Conservation (phyloP, 2,329 filamentous ascomycete genomes). For the Didymella keratinophila region DNA sequence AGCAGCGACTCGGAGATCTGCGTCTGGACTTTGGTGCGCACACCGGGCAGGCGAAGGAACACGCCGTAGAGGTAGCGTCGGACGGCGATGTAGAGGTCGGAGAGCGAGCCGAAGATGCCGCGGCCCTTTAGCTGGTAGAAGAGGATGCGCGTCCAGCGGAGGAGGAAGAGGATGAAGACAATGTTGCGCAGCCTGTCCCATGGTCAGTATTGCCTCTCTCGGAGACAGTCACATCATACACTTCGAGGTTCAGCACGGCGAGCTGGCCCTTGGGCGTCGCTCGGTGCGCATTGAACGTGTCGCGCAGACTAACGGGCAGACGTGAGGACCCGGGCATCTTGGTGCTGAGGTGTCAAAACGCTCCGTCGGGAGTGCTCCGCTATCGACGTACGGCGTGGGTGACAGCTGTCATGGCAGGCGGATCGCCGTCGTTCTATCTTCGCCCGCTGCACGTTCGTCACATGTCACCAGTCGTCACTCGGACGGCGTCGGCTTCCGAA, state of each 20-base stretch:
- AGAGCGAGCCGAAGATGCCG: slow-evolving; percentile 79
- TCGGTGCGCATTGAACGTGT: slow-evolving; percentile 69
- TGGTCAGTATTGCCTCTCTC: slow-evolving; percentile 1
- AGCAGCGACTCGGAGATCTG: slow-evolving; percentile 81
- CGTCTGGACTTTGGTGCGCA: slow-evolving; percentile 83
- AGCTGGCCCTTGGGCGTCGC: slow-evolving; percentile 63
- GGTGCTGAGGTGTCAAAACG: not conserved
- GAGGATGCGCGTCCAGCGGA: slow-evolving; percentile 80
- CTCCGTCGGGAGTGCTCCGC: not conserved
- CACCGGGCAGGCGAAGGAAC: slow-evolving; percentile 85
- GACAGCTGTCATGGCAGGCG: slow-evolving; percentile 12
- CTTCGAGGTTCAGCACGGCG: slow-evolving; percentile 69
- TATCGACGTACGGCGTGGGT: not conserved
- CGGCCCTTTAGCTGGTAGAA: slow-evolving; percentile 89
- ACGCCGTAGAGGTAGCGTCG: slow-evolving; percentile 81
- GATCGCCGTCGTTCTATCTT: not conserved
- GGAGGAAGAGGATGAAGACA: slow-evolving; percentile 85
- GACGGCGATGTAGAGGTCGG: slow-evolving; percentile 75
- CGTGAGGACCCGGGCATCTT: slow-evolving; percentile 67
- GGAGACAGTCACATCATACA: slow-evolving; percentile 63
- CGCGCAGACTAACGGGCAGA: slow-evolving; percentile 74
- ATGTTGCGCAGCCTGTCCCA: slow-evolving; percentile 78
- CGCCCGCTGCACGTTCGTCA: slow-evolving; percentile 11
- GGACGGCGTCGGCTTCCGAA: slow-evolving; percentile 4
- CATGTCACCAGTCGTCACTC: slow-evolving; percentile 15